A percentile compares a stretch with the other conserved stretches of the same genome.
Conservation (phyloP, 202 grass and related monocot species). For the Cymbopogon flexuosus region DNA sequence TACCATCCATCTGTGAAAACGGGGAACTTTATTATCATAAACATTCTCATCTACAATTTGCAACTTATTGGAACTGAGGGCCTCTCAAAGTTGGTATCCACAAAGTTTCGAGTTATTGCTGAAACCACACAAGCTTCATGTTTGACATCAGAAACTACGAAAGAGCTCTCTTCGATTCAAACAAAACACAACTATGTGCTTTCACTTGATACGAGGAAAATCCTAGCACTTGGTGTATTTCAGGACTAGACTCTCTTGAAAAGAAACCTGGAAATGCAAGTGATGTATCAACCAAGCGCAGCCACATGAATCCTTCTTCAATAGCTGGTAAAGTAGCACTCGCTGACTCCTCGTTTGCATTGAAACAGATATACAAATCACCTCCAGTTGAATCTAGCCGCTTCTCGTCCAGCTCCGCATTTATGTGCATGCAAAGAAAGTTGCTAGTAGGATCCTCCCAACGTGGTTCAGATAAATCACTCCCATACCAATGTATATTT, state of each 20-base stretch:
- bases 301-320: constrained; percentile 58
- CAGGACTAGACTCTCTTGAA: constrained; percentile 31
- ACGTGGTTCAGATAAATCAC: constrained; percentile 48
- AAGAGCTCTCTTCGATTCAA: constrained; percentile 56
- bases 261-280: constrained; percentile 84
- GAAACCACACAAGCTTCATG: background rate
- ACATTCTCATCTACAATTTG: constrained; percentile 20
- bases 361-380: constrained; percentile 74
- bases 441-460: constrained; percentile 66
- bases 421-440: constrained; percentile 63
- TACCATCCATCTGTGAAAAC: background rate
- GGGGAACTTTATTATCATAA: constrained; percentile 27
- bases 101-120: constrained; percentile 14
- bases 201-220: constrained; percentile 65
- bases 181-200: constrained; percentile 68
- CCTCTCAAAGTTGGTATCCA: constrained; percentile 8
- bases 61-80: constrained; percentile 15
- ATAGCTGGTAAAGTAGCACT: constrained; percentile 48
- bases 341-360: constrained; percentile 39
- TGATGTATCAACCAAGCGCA: constrained; percentile 81
- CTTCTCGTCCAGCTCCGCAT: constrained; percentile 39
- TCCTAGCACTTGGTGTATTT: constrained; percentile 43
- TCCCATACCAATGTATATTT: constrained; percentile 83
- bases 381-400: constrained; percentile 28
- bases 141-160: constrained; percentile 16